A percentile compares a stretch with the other conserved stretches of the same genome.
Evolutionary conservation across 345 rosid species (phyloP).

Genomic region (Isatis tinctoria): DNA sequence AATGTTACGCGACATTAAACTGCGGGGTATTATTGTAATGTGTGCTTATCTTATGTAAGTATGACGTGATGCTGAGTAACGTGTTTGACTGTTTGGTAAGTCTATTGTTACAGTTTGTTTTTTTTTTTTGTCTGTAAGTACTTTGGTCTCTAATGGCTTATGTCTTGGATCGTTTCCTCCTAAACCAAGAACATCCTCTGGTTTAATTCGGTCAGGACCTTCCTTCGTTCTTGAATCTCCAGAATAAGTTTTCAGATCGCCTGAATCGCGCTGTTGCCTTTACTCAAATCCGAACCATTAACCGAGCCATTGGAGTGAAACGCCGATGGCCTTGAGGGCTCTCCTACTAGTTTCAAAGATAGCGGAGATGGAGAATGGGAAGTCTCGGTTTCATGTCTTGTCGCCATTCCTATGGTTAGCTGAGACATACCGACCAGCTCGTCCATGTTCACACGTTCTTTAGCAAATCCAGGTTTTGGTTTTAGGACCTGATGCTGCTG

Average conservation of each 20-base stretch:
- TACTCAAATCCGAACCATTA: slow-evolving; percentile 44
- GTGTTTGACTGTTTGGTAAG: slow-evolving; percentile 15
- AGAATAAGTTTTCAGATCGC: slow-evolving; percentile 42
- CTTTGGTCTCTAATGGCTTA: not conserved
- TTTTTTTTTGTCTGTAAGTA: slow-evolving; percentile 10
- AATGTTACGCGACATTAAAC: not conserved
- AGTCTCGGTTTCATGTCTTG: slow-evolving; percentile 39
- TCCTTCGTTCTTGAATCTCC: slow-evolving; percentile 4
- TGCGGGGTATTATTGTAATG: not conserved
- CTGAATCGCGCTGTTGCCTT: slow-evolving; percentile 66
- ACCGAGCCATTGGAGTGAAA: slow-evolving; percentile 69
- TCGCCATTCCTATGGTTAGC: slow-evolving; percentile 53
- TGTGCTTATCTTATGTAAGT: slow-evolving; percentile 10
- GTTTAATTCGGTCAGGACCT: not conserved
- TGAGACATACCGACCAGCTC: slow-evolving; percentile 79
- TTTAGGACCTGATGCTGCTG: slow-evolving; percentile 62
- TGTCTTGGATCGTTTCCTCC: slow-evolving; percentile 6
- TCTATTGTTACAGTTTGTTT: slow-evolving; percentile 18
- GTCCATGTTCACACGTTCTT: slow-evolving; percentile 72
- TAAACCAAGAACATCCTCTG: slow-evolving; percentile 7
- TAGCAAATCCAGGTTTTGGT: slow-evolving; percentile 66
- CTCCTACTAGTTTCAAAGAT: slow-evolving; percentile 63
- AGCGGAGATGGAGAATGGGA: slow-evolving; percentile 32
- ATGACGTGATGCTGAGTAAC: slow-evolving; percentile 16
- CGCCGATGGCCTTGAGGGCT: slow-evolving; percentile 76